Evolutionary conservation across 2,329 filamentous ascomycete species (phyloP), one percentile per base, ranked within the genome.

Genomic region (Exophiala calicioides): DNA sequence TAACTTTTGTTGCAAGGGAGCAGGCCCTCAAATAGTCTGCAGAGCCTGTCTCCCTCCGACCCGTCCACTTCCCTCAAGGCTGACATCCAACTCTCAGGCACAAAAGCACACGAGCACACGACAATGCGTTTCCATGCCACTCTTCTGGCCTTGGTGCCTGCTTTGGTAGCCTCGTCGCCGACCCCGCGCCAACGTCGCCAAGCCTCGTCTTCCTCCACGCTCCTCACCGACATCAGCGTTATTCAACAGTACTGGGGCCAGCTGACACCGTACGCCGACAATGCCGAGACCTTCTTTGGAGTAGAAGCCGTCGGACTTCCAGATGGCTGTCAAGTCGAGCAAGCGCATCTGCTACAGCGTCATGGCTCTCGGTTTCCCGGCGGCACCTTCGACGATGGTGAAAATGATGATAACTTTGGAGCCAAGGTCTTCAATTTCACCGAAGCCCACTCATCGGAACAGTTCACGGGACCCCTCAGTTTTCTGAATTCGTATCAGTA

Each of bases 401-500:
- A 52, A 16, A 77, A 75, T 52, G 71, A 78, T 52, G 67, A 68
- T 33, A 57, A 62, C 9, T 80, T 81, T 50, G 72, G 66, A 1
- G 57, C 64, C 10, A 80, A 80, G 59, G 58, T 80, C 1, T 51
- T 56, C 16, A 75, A 75, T 44, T 75, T 70, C 57, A 71, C 70
- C 18, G 60, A 61, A 4, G 53, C 63, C 1, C 66, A 72, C 42
- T 55, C 64, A 0, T 58, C 56, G 6, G 50, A 59, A 12, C 51
- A 58, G 16, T 75, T 73, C 48, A 66, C 65, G 0, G 78, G 78
- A 0, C 73, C 76, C 1, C 60, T 81, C 30, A 58, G 62, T 8
- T 81, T 81, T 56, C 59, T 81, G 39, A 80, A 80, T 55, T 59
- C 62, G 26, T 80, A 79, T 65, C 55, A 65, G 18, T 79, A 79